Evolutionary conservation across 73 alveolate species (phyloP), one percentile per base, ranked within the genome.

Genomic region (Symbiodinium natans): DNA sequence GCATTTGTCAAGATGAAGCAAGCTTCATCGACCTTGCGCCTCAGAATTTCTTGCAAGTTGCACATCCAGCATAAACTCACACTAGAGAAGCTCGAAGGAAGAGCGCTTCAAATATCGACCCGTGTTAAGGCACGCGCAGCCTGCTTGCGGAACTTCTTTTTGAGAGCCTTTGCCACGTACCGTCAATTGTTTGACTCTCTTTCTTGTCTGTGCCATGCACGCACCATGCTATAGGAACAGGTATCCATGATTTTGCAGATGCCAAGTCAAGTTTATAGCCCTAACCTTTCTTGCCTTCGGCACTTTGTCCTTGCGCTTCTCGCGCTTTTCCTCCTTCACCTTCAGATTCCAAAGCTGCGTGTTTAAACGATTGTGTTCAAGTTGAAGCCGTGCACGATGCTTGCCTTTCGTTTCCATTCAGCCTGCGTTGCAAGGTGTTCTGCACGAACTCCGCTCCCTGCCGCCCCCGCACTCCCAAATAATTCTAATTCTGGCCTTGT

Each of bases 301-400:
- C 7, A 90, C 97, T 41, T 90, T 90, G 34, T 90, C 97, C 77
- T 90, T 90, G 8, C 97, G 75, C 88, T 90, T 90, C 54, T 90
- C 97, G 4, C 97, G 87, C 41, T 73, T 90, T 27, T 90, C 97
- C 83, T 90, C 97, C 34, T 90, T 90, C 41, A 90, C 97, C 97
- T 90, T 52, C 46, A 38, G 80, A 27, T 27, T 27, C 46, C 21
- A 43, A n/a, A 3, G 38, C 77, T 11, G 23, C 23, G 40, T 5
- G 2, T 7, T n/a, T 3, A n/a, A 33, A 2, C 84, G 11, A 17
- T 3, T 25, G 3, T 3, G 42, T 36, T 80, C 17, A 80, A 36
- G 87, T 59, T 38, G 87, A 34, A 19, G 1, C 27, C 82, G 54
- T 19, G 41, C 21, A 15, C 83, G 1, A 15, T 3, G 40, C 27